A percentile compares a stretch with the other conserved stretches of the same genome.
phyloP scores from a whole-genome alignment of 2,329 filamentous ascomycete genomes.

The Cytospora piceae region DNA sequence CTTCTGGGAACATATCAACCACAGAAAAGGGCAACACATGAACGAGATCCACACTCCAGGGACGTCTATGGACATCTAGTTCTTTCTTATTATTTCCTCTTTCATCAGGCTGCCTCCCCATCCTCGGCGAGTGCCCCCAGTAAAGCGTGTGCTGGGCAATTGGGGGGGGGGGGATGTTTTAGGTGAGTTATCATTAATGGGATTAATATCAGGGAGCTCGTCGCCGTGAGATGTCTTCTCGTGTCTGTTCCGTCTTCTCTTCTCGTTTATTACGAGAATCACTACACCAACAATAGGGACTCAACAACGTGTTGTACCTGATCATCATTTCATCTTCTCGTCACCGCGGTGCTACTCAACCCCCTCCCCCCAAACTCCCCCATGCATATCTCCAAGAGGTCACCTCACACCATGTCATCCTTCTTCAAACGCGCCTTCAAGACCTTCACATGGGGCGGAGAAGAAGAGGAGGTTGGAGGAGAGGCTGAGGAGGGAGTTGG shows the following conservation, averaged over 20 bases:
- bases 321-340: constrained; percentile 2
- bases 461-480: constrained; percentile 37
- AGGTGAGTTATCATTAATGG: not conserved
- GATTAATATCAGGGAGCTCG: constrained; percentile 1
- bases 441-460: constrained; percentile 36
- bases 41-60: not conserved
- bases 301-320: constrained; percentile 4
- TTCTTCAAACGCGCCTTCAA: no score
- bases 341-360: not conserved
- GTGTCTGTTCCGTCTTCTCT: not conserved
- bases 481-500: constrained; percentile 21
- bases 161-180: not conserved
- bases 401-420: no score
- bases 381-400: not conserved
- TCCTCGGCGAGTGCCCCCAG: no score
- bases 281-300: not conserved
- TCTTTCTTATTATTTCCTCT: not conserved
- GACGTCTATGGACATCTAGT: not conserved
- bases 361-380: no score
- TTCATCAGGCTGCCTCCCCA: no score
- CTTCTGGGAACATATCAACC: no score
- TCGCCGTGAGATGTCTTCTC: constrained; percentile 5
- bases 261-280: not conserved
- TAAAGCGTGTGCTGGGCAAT: not conserved
- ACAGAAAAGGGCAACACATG: not conserved